Evolutionary conservation across 1,284 basidiomycete species (phyloP).

Genomic region (Melampsora larici-populina): DNA sequence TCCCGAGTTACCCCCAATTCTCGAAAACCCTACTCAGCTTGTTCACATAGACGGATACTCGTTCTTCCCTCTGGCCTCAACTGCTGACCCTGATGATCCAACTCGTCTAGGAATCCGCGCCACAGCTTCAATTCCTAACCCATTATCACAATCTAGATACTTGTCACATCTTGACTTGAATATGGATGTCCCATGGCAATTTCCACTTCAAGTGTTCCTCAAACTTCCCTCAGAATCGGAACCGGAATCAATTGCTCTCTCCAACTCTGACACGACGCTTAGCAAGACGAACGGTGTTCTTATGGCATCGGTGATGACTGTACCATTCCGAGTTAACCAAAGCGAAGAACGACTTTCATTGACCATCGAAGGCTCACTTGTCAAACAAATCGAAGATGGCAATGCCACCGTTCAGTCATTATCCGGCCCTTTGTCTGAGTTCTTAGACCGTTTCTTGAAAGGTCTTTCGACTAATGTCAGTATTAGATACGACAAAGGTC

Average conservation of each 20-base stretch:
- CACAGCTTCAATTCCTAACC: slow-evolving; percentile 7
- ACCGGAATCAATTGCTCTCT: neutral
- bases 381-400: neutral
- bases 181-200: slow-evolving; percentile 12
- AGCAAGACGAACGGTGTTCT: neutral
- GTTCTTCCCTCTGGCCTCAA: neutral
- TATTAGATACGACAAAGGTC: neutral
- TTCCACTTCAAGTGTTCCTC: slow-evolving; percentile 16
- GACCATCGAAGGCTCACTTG: slow-evolving; percentile 9
- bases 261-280: neutral
- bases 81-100: neutral
- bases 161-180: neutral
- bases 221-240: neutral
- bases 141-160: neutral
- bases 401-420: neutral
- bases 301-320: slow-evolving; percentile 3
- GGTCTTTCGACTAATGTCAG: slow-evolving; percentile 1
- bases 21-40: neutral
- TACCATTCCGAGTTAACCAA: slow-evolving; percentile 7
- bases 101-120: slow-evolving; percentile 8
- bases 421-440: neutral
- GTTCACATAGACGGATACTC: slow-evolving; percentile 2
- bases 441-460: slow-evolving; percentile 8
- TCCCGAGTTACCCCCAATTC: neutral
- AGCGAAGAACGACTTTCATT: neutral